Evolutionary conservation across 176 grass and related monocot genomes (phyloP), one percentile per base, ranked within the genome.

Genomic region (Cenchrus americanus): DNA sequence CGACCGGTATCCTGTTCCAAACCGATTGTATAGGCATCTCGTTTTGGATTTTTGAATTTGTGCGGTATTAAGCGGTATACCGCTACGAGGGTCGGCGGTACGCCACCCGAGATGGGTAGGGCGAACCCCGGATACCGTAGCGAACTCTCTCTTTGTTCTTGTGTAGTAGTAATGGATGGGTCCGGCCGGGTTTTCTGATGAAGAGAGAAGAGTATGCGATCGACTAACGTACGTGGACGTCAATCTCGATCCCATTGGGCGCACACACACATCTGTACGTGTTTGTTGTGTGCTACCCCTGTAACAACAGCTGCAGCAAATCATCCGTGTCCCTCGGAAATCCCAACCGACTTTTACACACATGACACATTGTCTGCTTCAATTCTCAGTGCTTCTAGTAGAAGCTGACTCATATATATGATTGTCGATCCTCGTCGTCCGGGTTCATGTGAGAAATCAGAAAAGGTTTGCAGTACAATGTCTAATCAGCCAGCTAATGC

Each of bases 371-470:
- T 70, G 42, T 27, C 3, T 40, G 26, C 30, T 76, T 89, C 82
- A 37, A 37, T 37, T 37, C 3, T 37, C 34, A 44, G 43, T 40
- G 26, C 30, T 76, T 89, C 82, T 76, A 76, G 82, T 76, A 76
- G 82, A 76, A 89, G 76, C 62, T 85, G 76, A 70, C 54, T 67
- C 47, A 37, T 37, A 42, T 52, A 15, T 15, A 27, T 64, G 8
- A 34, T 62, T 61, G 22, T 22, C 27, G 27, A 30, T 30, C 17
- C 9, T 21, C 76, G 19, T 80, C 42, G 19, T 80, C 42, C 8
- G 19, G 59, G 43, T 34, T 65, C 44, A 22, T 73, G 70, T 67
- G 75, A 18, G 19, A 41, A 10, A 61, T 67, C 57, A 18, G 19
- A 41, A 10, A 61, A 22, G 5, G 13, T 61, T 87, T 22, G 26